Base-by-base conservation (phyloP, 1,284 basidiomycete genomes). In the Naganishia cerealis region DNA sequence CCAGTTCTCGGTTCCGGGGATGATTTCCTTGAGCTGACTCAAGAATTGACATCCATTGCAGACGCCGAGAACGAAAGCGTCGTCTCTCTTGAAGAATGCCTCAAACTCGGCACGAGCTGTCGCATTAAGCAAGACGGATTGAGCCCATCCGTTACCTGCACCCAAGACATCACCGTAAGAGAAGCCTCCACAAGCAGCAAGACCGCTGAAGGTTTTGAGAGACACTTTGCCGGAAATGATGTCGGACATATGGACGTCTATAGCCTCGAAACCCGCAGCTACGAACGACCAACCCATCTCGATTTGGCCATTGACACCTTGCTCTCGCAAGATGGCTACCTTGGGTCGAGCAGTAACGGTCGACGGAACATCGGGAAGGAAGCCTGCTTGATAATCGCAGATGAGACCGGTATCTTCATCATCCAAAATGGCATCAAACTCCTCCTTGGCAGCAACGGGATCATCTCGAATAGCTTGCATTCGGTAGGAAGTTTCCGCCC, bases 31-130 rank as follows among this genome's bases (percentile, higher is more conserved):
- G 66, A 99, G 85, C 74, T 92, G 89, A 74, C 89, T 89, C 75
- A 99, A 87, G 85, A 98, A 92, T 81, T 99, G 95, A 80, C 95
- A 99, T 7, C 95, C 95, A 78, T 99, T 99, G 83, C 96, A 99
- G 36, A 99, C 93, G 26, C 90, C 96, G 26, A 99, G 85, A 0
- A 91, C 87, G 78, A 98, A 99, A 0, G 92, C 92, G 75, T 90
- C 85, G 18, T 86, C 79, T 53, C 92, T 84, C 55, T 83, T 78
- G 83, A 98, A 96, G 85, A 98, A 99, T 15, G 79, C 80, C 12
- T 82, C 77, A 78, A 99, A 97, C 77, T 94, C 89, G 39, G 78
- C 81, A 38, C 90, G 85, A 1, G 92, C 91, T 2, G 79, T 83
- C 38, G 85, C 82, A 80, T 97, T 90, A 57, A 96, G 86, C 38